phyloP scores from a whole-genome alignment of 768 basidiomycete species.

The Leccinum fibrillosum region DNA sequence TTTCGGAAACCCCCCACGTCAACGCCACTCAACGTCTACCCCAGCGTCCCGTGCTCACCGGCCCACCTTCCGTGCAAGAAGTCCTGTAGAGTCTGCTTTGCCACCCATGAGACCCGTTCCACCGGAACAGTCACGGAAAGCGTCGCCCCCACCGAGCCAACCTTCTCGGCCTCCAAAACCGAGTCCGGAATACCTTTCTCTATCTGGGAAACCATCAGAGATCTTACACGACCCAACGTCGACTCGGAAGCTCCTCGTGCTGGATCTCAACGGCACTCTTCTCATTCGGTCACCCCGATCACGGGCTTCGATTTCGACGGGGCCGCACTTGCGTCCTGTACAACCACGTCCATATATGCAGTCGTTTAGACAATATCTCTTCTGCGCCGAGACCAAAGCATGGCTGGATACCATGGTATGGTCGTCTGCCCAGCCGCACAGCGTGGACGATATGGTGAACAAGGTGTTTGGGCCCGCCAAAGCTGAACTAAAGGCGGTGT shows the following conservation, averaged over 20 bases:
- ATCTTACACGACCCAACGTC: constrained; percentile 22
- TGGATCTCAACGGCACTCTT: constrained; percentile 68
- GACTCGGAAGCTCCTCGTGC: constrained; percentile 62
- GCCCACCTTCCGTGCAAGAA: constrained; percentile 8
- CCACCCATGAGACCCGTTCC: background rate
- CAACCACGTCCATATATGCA: constrained; percentile 66
- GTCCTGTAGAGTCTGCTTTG: constrained; percentile 1
- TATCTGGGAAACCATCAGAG: constrained; percentile 29
- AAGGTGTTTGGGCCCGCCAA: constrained; percentile 48
- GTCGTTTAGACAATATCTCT: constrained; percentile 60
- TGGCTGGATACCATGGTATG: constrained; percentile 89
- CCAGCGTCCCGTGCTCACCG: constrained; percentile 5
- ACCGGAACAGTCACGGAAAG: background rate
- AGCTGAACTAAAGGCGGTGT: constrained; percentile 54
- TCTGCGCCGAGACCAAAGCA: constrained; percentile 51
- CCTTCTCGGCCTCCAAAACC: constrained; percentile 21
- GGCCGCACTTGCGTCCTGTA: constrained; percentile 34
- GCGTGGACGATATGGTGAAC: constrained; percentile 71
- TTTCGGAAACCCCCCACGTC: constrained; percentile 3
- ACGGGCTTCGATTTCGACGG: constrained; percentile 12
- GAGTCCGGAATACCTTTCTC: constrained; percentile 35
- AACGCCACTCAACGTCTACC: constrained; percentile 9
- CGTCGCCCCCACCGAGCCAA: constrained; percentile 1
- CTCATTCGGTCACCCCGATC: constrained; percentile 49
- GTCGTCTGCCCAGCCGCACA: constrained; percentile 83